Percentiles rank a stretch among this genome's conserved stretches.
phyloP scores from a whole-genome alignment of 805 yeast species.

The Starmerella gropengiesseri region DNA sequence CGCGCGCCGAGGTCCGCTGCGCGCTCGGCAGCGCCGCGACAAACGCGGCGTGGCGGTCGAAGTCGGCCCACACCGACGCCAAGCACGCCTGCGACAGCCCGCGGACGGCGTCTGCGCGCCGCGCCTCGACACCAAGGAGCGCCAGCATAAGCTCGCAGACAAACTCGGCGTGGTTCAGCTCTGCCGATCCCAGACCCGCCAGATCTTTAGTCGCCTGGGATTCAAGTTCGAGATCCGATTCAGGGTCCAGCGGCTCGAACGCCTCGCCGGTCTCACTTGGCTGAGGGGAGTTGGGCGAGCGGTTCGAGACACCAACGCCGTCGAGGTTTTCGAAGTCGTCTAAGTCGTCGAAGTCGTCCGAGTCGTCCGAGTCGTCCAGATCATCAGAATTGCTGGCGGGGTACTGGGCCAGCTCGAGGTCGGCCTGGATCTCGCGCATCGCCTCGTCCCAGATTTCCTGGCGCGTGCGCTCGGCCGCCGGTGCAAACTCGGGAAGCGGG shows the following conservation, averaged over 20 bases:
- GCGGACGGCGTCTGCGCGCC: neutral
- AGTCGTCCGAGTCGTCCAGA: neutral
- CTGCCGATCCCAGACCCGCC: neutral
- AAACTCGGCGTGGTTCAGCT: neutral
- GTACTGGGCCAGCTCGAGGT: conserved; percentile 1
- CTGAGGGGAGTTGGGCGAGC: too few relatives aligned
- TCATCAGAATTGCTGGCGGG: neutral
- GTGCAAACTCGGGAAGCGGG: conserved; percentile 8
- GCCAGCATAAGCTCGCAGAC: conserved; percentile 4
- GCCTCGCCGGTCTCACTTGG: too few relatives aligned
- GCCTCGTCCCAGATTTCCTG: conserved; percentile 3
- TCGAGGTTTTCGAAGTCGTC: neutral
- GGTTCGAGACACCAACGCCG: neutral
- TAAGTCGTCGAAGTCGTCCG: neutral
- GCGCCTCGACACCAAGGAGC: neutral
- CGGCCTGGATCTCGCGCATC: neutral
- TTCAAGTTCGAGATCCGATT: neutral
- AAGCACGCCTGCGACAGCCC: neutral
- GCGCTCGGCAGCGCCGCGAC: neutral
- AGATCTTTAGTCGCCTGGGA: too few relatives aligned
- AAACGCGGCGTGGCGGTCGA: neutral
- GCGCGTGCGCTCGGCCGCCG: conserved; percentile 1
- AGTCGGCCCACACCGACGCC: neutral
- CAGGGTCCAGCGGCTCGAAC: neutral
- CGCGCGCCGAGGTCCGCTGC: neutral